Evolutionary conservation across 2,329 filamentous ascomycete genomes (phyloP).

Genomic region (Aspergillus sp.): DNA sequence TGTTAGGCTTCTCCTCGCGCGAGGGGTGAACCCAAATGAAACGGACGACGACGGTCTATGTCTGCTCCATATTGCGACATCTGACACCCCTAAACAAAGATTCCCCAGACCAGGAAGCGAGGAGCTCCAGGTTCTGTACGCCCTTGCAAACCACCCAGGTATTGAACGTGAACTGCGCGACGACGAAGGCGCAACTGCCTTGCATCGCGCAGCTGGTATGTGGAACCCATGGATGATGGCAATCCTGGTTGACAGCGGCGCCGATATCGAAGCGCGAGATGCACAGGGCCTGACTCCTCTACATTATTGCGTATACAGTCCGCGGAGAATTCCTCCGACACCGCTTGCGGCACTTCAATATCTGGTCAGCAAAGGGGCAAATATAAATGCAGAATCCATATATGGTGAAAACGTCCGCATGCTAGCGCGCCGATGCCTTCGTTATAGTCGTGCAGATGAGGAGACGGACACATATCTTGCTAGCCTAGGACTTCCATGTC

Average conservation of each 20-base stretch:
- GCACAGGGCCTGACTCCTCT: neutral
- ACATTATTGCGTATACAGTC: neutral
- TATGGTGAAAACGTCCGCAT: neutral
- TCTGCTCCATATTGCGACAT: neutral
- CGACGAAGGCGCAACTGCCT: neutral
- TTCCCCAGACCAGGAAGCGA: neutral
- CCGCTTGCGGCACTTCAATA: neutral
- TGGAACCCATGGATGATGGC: neutral
- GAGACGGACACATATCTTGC: neutral
- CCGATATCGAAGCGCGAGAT: neutral
- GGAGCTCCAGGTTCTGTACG: neutral
- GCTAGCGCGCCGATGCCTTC: no score
- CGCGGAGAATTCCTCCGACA: neutral
- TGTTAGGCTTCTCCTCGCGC: neutral
- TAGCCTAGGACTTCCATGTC: neutral
- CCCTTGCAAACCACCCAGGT: neutral
- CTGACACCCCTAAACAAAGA: neutral
- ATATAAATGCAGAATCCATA: neutral
- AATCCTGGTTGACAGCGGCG: neutral
- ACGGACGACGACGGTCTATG: neutral
- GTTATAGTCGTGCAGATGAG: rapidly evolving
- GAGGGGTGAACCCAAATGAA: neutral
- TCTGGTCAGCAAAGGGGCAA: neutral
- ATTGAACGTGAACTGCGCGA: neutral
- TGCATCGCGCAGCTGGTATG: neutral